These are phyloP conservation scores for Starmerella powellii DNA, from an alignment of 805 yeast species.

Conservation along the genomic window DNA sequence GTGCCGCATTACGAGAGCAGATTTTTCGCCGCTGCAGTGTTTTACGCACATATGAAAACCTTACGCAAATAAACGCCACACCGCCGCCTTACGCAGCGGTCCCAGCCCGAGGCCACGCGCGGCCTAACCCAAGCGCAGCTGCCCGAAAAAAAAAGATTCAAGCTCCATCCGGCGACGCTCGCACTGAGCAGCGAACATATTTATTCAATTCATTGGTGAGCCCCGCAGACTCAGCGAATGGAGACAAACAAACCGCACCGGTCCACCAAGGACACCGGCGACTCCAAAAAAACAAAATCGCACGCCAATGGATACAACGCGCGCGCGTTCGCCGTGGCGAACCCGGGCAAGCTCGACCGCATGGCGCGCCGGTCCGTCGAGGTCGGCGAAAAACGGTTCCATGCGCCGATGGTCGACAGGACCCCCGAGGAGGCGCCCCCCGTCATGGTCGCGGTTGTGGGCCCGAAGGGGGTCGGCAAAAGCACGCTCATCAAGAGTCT, in stretches of 20 bases:
- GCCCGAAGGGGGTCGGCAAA: conserved; percentile 98
- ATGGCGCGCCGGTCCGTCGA: conserved; percentile 80
- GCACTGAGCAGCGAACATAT: too few relatives aligned
- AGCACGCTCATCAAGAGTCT: conserved; percentile 83
- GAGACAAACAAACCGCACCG: conserved; percentile 80
- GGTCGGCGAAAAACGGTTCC: conserved; percentile 65
- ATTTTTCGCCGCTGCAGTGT: too few relatives aligned
- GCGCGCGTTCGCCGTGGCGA: conserved; percentile 69
- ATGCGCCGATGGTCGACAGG: conserved; percentile 95
- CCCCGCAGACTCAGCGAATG: conserved; percentile 2
- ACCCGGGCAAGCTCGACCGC: conserved; percentile 75
- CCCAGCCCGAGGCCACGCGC: too few relatives aligned
- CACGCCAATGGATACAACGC: conserved; percentile 80
- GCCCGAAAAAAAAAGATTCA: too few relatives aligned
- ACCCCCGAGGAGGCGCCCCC: conserved; percentile 99
- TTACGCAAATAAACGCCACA: too few relatives aligned
- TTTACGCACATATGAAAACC: too few relatives aligned
- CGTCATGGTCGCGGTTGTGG: conserved; percentile 88
- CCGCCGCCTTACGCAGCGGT: too few relatives aligned
- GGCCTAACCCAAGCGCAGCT: too few relatives aligned
- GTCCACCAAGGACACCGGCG: conserved; percentile 38
- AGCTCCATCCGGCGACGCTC: too few relatives aligned
- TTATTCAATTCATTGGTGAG: background rate
- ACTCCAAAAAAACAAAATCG: conserved; percentile 70
- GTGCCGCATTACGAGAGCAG: too few relatives aligned